These are phyloP conservation scores for Daedaleopsis nitida DNA, from an alignment of 768 basidiomycete species.

Conservation along the genomic window DNA sequence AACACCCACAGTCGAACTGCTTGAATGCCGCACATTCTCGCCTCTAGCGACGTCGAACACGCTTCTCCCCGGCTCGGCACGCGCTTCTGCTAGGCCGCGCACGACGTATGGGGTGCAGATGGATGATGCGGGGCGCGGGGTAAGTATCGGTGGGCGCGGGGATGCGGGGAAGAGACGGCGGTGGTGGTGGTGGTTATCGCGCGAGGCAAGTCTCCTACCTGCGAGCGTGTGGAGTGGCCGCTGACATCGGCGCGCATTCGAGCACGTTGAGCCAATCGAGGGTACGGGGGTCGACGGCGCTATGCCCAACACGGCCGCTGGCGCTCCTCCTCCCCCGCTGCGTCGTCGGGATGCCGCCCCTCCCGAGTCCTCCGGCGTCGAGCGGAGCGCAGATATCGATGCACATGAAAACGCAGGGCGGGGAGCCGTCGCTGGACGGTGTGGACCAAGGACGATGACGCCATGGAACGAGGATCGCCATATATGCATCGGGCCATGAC, in stretches of 20 bases:
- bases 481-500: too few species aligned
- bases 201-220: background rate
- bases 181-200: too few species aligned
- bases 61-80: background rate
- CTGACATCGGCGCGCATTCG: background rate
- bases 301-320: background rate
- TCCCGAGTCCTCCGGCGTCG: background rate
- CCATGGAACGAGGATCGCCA: background rate
- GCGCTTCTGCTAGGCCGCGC: background rate
- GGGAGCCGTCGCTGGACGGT: background rate
- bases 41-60: background rate
- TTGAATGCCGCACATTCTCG: background rate
- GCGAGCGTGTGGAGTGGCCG: background rate
- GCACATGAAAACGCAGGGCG: slow-evolving; percentile 1
- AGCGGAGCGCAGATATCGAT: background rate
- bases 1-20: background rate
- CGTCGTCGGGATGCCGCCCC: background rate
- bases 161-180: background rate
- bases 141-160: too few species aligned
- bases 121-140: background rate
- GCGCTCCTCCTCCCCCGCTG: background rate
- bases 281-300: background rate
- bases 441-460: background rate
- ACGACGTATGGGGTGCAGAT: background rate
- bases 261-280: background rate